A percentile compares a stretch with the other conserved stretches of the same genome.
These are phyloP conservation scores for Endothia cerciana DNA, from an alignment of 2,329 filamentous ascomycete genomes.

Conservation along the genomic window DNA sequence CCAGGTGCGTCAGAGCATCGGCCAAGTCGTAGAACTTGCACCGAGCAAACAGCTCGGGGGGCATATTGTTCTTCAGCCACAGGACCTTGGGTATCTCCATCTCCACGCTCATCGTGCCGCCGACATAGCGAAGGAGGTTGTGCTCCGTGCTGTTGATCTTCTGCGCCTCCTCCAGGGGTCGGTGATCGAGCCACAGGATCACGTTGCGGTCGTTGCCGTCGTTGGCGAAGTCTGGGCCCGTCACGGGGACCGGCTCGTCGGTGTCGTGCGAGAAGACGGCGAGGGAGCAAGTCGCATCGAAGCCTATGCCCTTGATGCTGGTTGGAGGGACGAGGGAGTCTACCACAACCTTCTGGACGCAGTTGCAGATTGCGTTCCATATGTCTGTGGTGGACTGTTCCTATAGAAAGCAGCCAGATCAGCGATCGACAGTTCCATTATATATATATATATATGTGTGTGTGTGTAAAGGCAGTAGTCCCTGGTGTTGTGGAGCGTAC, in stretches of 20 bases:
- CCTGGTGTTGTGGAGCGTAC: conserved; percentile 47
- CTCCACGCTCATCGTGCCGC: conserved; percentile 97
- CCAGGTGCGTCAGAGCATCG: conserved; percentile 91
- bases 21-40: conserved; percentile 98
- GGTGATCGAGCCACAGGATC: conserved; percentile 96
- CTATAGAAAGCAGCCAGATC: conserved; percentile 41
- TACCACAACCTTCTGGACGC: conserved; percentile 79
- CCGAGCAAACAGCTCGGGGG: conserved; percentile 81
- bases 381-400: conserved; percentile 99
- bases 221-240: conserved; percentile 81
- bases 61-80: conserved; percentile 99
- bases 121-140: conserved; percentile 92
- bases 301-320: conserved; percentile 87
- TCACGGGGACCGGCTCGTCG: conserved; percentile 89
- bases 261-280: conserved; percentile 88
- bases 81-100: conserved; percentile 99
- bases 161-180: conserved; percentile 85
- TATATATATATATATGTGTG: too few relatives aligned
- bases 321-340: conserved; percentile 78
- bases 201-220: conserved; percentile 88
- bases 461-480: too few relatives aligned
- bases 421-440: background rate
- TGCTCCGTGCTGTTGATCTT: conserved; percentile 93
- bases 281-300: conserved; percentile 98
- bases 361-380: conserved; percentile 91